Evolutionary conservation across 441 rosid species (phyloP).

Genomic region (Corymbia citriodora): DNA sequence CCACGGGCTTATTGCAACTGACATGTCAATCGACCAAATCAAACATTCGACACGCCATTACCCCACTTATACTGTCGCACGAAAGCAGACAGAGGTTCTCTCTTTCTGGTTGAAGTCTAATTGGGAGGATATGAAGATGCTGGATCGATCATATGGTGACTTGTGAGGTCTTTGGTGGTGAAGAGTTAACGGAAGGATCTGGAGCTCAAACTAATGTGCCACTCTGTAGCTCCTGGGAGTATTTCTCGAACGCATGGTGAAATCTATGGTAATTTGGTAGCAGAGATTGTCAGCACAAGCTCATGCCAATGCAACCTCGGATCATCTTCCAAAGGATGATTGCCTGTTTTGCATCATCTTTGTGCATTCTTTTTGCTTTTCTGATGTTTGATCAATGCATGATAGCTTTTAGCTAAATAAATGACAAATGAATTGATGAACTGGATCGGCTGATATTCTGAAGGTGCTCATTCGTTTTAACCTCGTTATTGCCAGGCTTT

Average conservation of each 20-base stretch:
- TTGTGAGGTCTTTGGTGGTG: neutral
- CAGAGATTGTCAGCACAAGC: neutral
- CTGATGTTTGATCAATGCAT: neutral
- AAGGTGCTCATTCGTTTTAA: neutral
- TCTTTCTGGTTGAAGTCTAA: neutral
- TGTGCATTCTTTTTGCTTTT: neutral
- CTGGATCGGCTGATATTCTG: neutral
- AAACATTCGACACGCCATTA: neutral
- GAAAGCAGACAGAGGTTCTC: neutral
- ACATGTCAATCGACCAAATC: neutral
- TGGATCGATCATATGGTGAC: neutral
- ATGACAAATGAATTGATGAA: neutral
- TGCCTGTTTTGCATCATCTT: neutral
- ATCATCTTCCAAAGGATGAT: neutral
- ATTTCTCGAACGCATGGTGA: neutral
- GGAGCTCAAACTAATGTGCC: neutral
- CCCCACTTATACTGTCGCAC: neutral
- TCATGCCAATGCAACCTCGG: neutral
- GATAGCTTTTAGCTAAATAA: neutral
- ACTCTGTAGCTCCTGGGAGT: neutral
- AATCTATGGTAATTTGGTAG: neutral
- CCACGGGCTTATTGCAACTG: neutral
- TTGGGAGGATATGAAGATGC: neutral
- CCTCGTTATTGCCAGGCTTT: slow-evolving; percentile 48
- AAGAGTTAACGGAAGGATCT: neutral